phyloP scores from a whole-genome alignment of 768 basidiomycete species.

The Amanita jacksonii region DNA sequence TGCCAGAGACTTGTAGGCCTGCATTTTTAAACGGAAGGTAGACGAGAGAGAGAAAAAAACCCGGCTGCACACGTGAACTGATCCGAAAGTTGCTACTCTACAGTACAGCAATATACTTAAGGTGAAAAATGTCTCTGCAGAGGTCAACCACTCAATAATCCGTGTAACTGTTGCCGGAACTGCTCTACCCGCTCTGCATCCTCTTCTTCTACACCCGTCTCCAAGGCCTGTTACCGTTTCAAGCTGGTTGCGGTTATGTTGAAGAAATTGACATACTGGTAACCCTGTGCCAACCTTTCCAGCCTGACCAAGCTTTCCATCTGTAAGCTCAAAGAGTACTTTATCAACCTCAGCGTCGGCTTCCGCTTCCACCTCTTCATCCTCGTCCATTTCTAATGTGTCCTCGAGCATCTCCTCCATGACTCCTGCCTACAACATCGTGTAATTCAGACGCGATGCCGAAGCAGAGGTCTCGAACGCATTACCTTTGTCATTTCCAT shows the following conservation, averaged over 20 bases:
- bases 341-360: slow-evolving; percentile 97
- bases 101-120: slow-evolving; percentile 1
- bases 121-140: too few relatives aligned
- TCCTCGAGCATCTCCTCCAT: slow-evolving; percentile 98
- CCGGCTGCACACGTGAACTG: slow-evolving; percentile 6
- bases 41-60: background rate
- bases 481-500: slow-evolving; percentile 98
- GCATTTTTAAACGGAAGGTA: slow-evolving; percentile 30
- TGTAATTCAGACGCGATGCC: background rate
- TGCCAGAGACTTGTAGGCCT: slow-evolving; percentile 47
- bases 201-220: slow-evolving; percentile 64
- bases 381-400: slow-evolving; percentile 83
- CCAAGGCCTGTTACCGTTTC: slow-evolving; percentile 39
- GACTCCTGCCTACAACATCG: slow-evolving; percentile 69
- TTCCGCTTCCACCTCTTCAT: slow-evolving; percentile 92
- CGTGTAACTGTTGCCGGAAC: slow-evolving; percentile 84
- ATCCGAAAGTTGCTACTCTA: slow-evolving; percentile 3
- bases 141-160: slow-evolving; percentile 59
- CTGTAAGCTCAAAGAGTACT: slow-evolving; percentile 88
- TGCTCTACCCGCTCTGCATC: slow-evolving; percentile 83
- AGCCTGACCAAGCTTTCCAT: slow-evolving; percentile 89
- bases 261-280: slow-evolving; percentile 47
- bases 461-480: background rate
- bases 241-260: too few relatives aligned
- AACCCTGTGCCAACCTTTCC: slow-evolving; percentile 62